Base-by-base conservation (phyloP, 768 basidiomycete genomes). In the Aureoboletus auriporus region DNA sequence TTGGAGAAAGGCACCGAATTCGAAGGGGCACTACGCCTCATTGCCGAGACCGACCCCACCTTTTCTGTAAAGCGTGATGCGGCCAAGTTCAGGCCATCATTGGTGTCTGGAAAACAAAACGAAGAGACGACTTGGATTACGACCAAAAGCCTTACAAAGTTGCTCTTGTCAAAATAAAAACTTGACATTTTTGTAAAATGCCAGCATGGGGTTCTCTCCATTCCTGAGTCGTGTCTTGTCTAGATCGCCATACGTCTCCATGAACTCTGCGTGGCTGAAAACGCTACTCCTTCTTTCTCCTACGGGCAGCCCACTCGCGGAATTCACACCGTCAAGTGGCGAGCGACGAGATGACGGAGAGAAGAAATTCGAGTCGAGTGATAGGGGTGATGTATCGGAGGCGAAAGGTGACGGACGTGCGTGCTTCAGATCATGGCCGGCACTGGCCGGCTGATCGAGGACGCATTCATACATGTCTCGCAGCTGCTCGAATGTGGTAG, bases 121-220 rank as follows among this genome's bases (percentile, higher is more conserved):
- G 20, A 23, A 23, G 20, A 23, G 20, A 23, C 4, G 20, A 23
- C 20, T 2, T 23, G 2, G 20, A 23, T 23, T 23, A 23, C 20
- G 20, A 23, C 20, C 20, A 23, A 23, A 39, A 40, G 13, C 26
- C 35, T 16, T 38, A 43, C 8, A 34, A 42, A 35, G 42, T 33
- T 42, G 40, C 39, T 37, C 56, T 41, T 26, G 17, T 75, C 57
- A 95, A 58, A 95, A 95, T 61, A 95, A 72, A 63, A 96, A 84
- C 67, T 93, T 93, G 52, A 93, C 93, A 70, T 96, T 96, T 68
- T 86, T 80, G 66, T 96, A 97, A 66, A 86, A 93, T 57, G 86
- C 83, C 47, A 93, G 61, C 76, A 96, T 75, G 7, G 93, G 90
- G 64, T 93, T 94, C 69, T 89, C 89, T 43, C 93, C 91, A 63